Percentiles rank a stretch among this genome's conserved stretches.
phyloP scores from a whole-genome alignment of 2,329 filamentous ascomycete species.

The Colletotrichum tropicicola region DNA sequence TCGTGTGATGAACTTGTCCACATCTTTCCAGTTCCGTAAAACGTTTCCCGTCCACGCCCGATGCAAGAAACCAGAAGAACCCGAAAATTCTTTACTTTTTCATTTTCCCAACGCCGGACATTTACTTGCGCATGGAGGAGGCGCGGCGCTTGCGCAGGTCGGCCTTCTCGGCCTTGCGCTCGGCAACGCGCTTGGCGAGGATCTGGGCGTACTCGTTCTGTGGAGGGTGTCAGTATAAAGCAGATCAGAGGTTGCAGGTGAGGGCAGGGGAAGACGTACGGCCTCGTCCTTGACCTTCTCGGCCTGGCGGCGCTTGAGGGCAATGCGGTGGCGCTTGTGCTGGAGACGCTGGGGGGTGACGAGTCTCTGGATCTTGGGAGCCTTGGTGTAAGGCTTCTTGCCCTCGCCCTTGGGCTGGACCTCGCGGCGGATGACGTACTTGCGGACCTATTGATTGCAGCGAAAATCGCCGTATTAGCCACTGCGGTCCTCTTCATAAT shows the following conservation, averaged over 20 bases:
- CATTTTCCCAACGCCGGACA: constrained; percentile 40
- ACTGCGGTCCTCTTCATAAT: constrained; percentile 29
- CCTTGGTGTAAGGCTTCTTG: constrained; percentile 99
- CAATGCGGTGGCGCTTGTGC: constrained; percentile 98
- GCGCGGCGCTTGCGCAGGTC: constrained; percentile 97
- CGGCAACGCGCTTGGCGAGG: constrained; percentile 95
- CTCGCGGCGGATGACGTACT: constrained; percentile 99
- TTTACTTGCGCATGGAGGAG: constrained; percentile 93
- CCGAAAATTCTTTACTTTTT: constrained; percentile 36
- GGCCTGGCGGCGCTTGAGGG: constrained; percentile 97
- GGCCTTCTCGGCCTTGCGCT: constrained; percentile 93
- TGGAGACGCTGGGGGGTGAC: constrained; percentile 99
- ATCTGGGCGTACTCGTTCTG: constrained; percentile 97
- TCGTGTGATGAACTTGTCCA: background rate
- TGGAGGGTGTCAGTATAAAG: constrained; percentile 44
- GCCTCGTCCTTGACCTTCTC: constrained; percentile 99
- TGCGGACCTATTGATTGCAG: constrained; percentile 78
- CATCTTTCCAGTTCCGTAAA: constrained; percentile 27
- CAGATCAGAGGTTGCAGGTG: background rate
- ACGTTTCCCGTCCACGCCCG: constrained; percentile 46
- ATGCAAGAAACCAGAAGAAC: constrained; percentile 52
- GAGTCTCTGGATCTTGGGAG: constrained; percentile 99
- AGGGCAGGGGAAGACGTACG: constrained; percentile 66
- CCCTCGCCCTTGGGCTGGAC: constrained; percentile 97
- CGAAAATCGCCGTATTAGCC: constrained; percentile 41